Base-by-base conservation (phyloP, 371 early-diverging fungal genomes). In the Lichtheimia ornata region DNA sequence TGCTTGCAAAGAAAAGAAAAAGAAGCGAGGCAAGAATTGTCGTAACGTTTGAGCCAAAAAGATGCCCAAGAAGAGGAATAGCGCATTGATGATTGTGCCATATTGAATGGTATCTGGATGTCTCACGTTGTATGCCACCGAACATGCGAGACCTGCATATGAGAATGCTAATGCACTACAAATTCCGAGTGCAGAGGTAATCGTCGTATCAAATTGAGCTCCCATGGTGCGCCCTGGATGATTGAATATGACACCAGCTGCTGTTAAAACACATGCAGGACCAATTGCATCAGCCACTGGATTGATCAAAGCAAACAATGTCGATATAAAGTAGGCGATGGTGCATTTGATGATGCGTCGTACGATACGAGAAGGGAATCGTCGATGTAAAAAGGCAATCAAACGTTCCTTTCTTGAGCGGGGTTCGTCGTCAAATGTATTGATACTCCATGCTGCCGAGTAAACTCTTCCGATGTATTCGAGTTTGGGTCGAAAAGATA, bases 271-370 rank as follows among this genome's bases (percentile, higher is more conserved):
- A 0, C 78, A 72, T 11, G 71, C 64, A 2, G 74, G 69, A 0
- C 83, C 87, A 7, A 86, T 28, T 0, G 65, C 66, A 2, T 56
- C 12, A 4, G 66, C 62, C 9, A 82, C 35, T 0, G 73, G 77
- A 3, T 40, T 60, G 42, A 84, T 78, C 20, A 84, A 55, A 51
- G 79, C 70, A 58, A 86, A 64, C 2, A 77, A 50, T 0, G 77
- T 70, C 0, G 82, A 65, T 3, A 82, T 44, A 40, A 76, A 83
- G 24, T 80, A 74, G 14, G 87, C 84, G 4, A 80, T 55, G 2
- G 79, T 71, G 47, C 80, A 80, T 66, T 84, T 84, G 49, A 84
- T 63, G 1, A 84, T 79, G 13, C 87, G 78, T 53, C 81, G 76
- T 24, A 84, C 69, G 20, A 83, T 77, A 63, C 84, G 70, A 7